These are phyloP conservation scores for Moesziomyces globuligerus DNA, from an alignment of 1,284 basidiomycete genomes.

Conservation along the genomic window DNA sequence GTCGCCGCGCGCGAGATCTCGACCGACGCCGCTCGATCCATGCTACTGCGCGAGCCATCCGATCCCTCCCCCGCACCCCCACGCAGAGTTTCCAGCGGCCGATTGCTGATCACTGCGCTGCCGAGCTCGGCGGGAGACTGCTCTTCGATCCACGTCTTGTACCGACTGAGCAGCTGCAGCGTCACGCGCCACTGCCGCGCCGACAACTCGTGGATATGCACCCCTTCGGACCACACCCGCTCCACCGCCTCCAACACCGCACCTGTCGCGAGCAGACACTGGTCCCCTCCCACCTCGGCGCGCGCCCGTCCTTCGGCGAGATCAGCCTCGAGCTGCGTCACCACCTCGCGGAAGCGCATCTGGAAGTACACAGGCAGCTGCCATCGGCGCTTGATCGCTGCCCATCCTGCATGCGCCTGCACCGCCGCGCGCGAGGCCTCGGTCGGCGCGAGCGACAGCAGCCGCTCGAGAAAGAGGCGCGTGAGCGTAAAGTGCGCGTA, in stretches of 20 bases:
- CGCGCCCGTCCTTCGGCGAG: slow-evolving; percentile 5
- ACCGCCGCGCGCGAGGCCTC: slow-evolving; percentile 19
- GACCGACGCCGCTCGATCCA: slow-evolving; percentile 4
- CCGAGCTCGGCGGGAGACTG: slow-evolving; percentile 15
- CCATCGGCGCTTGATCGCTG: slow-evolving; percentile 84
- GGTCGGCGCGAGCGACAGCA: slow-evolving; percentile 85
- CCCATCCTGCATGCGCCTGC: slow-evolving; percentile 76
- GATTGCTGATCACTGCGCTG: neutral
- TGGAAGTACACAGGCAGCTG: slow-evolving; percentile 97
- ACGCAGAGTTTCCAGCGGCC: slow-evolving; percentile 3
- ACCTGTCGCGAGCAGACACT: slow-evolving; percentile 20
- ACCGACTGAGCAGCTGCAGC: slow-evolving; percentile 60
- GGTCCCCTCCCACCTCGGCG: neutral
- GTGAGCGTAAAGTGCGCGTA: slow-evolving; percentile 82
- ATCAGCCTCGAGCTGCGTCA: slow-evolving; percentile 66
- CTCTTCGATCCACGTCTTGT: slow-evolving; percentile 56
- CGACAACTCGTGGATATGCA: slow-evolving; percentile 52
- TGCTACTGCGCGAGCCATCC: slow-evolving; percentile 4
- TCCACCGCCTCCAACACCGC: slow-evolving; percentile 41
- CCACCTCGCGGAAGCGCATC: slow-evolving; percentile 94
- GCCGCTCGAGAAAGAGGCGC: slow-evolving; percentile 81
- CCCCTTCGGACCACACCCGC: slow-evolving; percentile 47
- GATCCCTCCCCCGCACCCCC: neutral
- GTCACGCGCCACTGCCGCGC: slow-evolving; percentile 62
- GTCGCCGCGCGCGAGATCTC: slow-evolving; percentile 30